Evolutionary conservation across 176 grass and related monocot species (phyloP), one percentile per base, ranked within the genome.

Genomic region (Aegilops tauschii): DNA sequence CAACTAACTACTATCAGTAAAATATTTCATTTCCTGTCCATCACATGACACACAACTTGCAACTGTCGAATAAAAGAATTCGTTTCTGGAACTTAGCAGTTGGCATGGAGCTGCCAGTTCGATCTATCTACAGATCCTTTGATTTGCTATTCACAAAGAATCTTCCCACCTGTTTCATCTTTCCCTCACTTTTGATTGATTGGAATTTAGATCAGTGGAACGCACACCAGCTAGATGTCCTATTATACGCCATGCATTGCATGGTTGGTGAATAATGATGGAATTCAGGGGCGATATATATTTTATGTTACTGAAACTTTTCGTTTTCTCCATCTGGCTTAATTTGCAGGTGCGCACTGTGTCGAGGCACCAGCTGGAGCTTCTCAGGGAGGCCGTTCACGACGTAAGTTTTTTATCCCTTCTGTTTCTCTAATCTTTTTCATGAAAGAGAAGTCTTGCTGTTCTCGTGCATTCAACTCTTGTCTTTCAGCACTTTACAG

Each of bases 341-440:
- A 20, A 20, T 25, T 25, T 61, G 65, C 89, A 97, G 95, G 82
- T 93, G 20, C 82, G 82, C 29, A 88, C 85, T 12, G 95, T 95
- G 79, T 86, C 95, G 0, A 84, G 35, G 62, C 5, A 90, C 35
- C 95, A 97, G 82, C 54, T 97, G 36, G 29, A 81, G 25, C 80
- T 93, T 82, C 89, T 97, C 12, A 82, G 87, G 87, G 82, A 86
- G 40, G 95, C 95, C 45, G 92, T 95, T 9, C 77, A 94, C 13
- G 90, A 97, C 78, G 92, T 97, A 42, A 94, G 92, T 84, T 34
- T 28, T 21, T 18, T 6, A 4, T 20, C 3, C 3, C 42, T 20
- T 56, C 17, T 0, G 54, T 66, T 49, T 50, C n/a, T 20, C 36
- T 9, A 29, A 70, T 27, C 25, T 4, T 30, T 49, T 74, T 75